Percentiles rank a stretch among this genome's conserved stretches.
These are phyloP conservation scores for Cyberlindnera subsufficiens DNA, from an alignment of 805 yeast genomes.

Conservation along the genomic window DNA sequence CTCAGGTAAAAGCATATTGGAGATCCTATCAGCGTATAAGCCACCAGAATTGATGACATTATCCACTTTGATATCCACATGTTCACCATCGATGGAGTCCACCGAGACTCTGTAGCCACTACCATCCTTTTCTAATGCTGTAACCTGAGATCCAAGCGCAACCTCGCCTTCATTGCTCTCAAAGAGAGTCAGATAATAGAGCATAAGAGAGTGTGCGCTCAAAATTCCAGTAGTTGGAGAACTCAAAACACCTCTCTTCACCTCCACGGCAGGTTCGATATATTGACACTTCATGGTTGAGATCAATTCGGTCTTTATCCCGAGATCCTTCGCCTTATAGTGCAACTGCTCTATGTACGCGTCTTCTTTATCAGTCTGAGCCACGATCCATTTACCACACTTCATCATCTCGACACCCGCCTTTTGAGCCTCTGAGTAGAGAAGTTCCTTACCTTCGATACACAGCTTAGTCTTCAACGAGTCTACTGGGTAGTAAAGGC, in stretches of 20 bases:
- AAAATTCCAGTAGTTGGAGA: slow-evolving; percentile 85
- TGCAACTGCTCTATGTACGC: slow-evolving; percentile 52
- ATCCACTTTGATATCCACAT: slow-evolving; percentile 42
- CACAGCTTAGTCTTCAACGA: slow-evolving; percentile 67
- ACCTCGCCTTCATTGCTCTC: slow-evolving; percentile 59
- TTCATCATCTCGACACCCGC: slow-evolving; percentile 51
- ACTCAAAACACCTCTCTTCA: slow-evolving; percentile 52
- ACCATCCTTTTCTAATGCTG: slow-evolving; percentile 24
- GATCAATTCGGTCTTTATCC: slow-evolving; percentile 56
- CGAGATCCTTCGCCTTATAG: slow-evolving; percentile 41
- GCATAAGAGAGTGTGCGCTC: slow-evolving; percentile 73
- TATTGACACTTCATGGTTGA: slow-evolving; percentile 36
- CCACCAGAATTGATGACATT: slow-evolving; percentile 78
- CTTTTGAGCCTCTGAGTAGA: slow-evolving; percentile 42
- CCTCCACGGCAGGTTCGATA: slow-evolving; percentile 64
- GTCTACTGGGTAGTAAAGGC: slow-evolving; percentile 70
- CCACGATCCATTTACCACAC: slow-evolving; percentile 87
- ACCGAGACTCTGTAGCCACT: slow-evolving; percentile 27
- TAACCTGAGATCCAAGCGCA: slow-evolving; percentile 57
- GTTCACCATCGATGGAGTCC: slow-evolving; percentile 26
- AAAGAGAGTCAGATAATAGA: slow-evolving; percentile 46
- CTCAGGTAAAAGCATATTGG: slow-evolving; percentile 63
- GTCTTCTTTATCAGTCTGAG: slow-evolving; percentile 62
- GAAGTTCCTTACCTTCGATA: slow-evolving; percentile 62
- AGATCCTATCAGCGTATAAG: slow-evolving; percentile 60